Conservation (phyloP, 495 filamentous ascomycete genomes). For the Talaromyces borbonicus region DNA sequence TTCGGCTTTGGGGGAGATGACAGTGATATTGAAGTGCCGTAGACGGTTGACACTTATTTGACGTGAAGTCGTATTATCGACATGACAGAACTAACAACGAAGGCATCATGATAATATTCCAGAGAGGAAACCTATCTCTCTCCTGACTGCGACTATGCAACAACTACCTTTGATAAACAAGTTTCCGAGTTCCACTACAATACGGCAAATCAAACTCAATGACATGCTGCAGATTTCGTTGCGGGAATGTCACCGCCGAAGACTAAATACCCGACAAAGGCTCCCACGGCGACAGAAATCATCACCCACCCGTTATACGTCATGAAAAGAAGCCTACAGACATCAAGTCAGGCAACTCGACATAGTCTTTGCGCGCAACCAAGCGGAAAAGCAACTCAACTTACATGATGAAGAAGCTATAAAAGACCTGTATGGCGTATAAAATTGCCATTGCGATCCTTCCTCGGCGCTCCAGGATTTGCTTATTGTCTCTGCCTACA, state of each 20-base stretch:
- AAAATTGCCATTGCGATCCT: constrained; percentile 69
- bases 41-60: neutral
- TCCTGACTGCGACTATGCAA: no score
- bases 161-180: no score
- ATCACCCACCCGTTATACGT: constrained; percentile 99
- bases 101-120: no score
- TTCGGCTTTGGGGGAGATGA: constrained; percentile 71
- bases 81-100: no score
- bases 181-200: no score
- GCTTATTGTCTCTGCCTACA: constrained; percentile 47
- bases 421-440: constrained; percentile 93
- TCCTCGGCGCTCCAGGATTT: constrained; percentile 42
- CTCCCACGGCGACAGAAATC: constrained; percentile 80
- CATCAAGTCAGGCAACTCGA: no score
- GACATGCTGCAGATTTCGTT: constrained; percentile 82
- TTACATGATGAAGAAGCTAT: constrained; percentile 99
- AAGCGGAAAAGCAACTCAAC: constrained; percentile 28
- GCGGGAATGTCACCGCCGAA: constrained; percentile 62
- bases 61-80: no score
- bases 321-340: constrained; percentile 89
- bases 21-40: constrained; percentile 47
- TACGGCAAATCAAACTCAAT: constrained; percentile 40
- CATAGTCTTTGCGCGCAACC: constrained; percentile 5
- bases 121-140: no score
- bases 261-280: constrained; percentile 75